Base-by-base conservation (phyloP, 495 filamentous ascomycete species). In the Lasiosphaeria hispida region DNA sequence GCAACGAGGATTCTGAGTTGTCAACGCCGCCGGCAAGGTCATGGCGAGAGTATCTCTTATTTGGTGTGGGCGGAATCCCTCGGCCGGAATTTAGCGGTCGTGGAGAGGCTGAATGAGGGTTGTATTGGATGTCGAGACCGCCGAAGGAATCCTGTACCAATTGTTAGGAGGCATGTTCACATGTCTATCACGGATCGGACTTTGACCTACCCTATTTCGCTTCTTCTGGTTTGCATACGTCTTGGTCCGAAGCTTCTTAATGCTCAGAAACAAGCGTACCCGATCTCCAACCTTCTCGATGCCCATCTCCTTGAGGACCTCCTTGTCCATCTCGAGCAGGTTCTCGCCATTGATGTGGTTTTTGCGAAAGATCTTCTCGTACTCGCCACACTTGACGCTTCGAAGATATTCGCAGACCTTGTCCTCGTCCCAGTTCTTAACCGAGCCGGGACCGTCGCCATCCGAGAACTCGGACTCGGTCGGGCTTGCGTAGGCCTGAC, bases 311-410 rank as follows among this genome's bases (percentile, higher is more conserved):
- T 97, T 95, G 55, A 99, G 81, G 45, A 94, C 90, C 51, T 88
- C 86, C 76, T 97, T 95, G 69, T 99, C 94, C 72, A 96, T 93
- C 73, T 99, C 94, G 55, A 99, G 81, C 41, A 99, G 78, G 66
- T 95, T 96, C 71, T 95, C 91, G 53, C 94, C 94, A 66, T 91
- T 97, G 76, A 99, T 96, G 67, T 97, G 89, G 66, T 99, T 96
- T 57, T 84, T 85, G 77, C 87, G 86, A 66, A 99, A 99, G 33
- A 97, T 71, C 59, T 87, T 83, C 68, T 96, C 91, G 74, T 99
- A 97, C 67, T 99, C 90, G 50, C 85, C 83, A 69, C 91, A 97
- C 62, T 93, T 92, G 63, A 97, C 90, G 63, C 85, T 91, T 62
- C 86, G 77, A 45, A 99, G 80, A 85, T 95, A 99, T 18, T 94